phyloP scores from a whole-genome alignment of 345 rosid genomes.

The Populus simonii region DNA sequence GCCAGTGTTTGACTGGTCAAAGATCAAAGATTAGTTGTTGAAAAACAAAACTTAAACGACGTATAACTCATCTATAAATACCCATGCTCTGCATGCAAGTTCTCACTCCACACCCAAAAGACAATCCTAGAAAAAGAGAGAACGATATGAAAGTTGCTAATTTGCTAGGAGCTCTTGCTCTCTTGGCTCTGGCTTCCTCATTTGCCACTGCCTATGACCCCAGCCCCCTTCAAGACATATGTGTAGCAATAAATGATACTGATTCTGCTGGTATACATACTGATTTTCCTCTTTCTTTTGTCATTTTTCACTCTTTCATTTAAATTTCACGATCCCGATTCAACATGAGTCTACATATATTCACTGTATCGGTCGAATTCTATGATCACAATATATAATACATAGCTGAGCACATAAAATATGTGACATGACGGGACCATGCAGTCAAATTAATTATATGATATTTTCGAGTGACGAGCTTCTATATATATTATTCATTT shows the following conservation, averaged over 20 bases:
- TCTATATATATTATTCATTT: neutral
- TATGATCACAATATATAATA: too few species aligned
- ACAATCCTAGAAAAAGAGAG: too few species aligned
- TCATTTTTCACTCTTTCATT: neutral
- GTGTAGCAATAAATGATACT: neutral
- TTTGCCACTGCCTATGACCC: slow-evolving; percentile 10
- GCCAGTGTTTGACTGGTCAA: too few species aligned
- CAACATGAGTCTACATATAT: neutral
- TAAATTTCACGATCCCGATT: neutral
- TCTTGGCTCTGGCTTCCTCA: slow-evolving; percentile 6
- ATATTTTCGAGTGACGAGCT: neutral
- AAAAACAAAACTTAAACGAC: neutral
- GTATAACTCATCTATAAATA: neutral
- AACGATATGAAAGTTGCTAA: neutral
- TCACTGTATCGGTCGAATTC: neutral
- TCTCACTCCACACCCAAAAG: neutral
- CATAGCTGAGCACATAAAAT: neutral
- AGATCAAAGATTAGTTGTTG: too few species aligned
- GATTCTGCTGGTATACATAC: neutral
- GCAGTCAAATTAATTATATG: neutral
- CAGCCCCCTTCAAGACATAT: slow-evolving; percentile 14
- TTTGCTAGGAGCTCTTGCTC: neutral
- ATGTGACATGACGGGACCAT: neutral
- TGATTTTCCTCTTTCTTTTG: neutral
- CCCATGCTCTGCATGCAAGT: neutral